Base-by-base conservation (phyloP, 2,329 filamentous ascomycete genomes). In the Ophiostoma ulmi region DNA sequence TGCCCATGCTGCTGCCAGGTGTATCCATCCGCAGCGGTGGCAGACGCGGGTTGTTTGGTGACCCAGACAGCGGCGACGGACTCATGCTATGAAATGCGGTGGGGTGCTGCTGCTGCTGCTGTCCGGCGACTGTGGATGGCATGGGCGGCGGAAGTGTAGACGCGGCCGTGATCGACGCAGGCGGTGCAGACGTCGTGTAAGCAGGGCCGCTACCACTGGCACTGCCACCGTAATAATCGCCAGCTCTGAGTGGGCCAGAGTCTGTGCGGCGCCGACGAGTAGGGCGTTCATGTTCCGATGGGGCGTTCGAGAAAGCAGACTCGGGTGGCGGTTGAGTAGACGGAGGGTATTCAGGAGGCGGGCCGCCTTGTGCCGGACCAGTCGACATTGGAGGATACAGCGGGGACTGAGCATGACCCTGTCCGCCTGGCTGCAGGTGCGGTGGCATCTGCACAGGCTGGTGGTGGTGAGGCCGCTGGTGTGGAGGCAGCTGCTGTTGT, bases 391-490 rank as follows among this genome's bases (percentile, higher is more conserved):
- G 72, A 20, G 69, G 70, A n/a, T 71, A 71, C 14, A 69, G 44
- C 20, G 66, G 69, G 7, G 67, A 48, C 38, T 68, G 70, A 0
- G 48, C 36, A 7, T 67, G 72, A 8, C 76, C 74, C 7, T 75
- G 73, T 38, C 76, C 75, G 11, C 76, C 76, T 20, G 76, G 75
- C 35, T 77, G 75, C 31, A 66, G 68, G 13, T 70, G 68, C 36
- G 61, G 68, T 17, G 26, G 68, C 8, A 38, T 38, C 39, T 69
- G 68, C 39, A 35, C 17, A 22, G 63, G 63, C 63, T 65, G 63
- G 63, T 65, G 36, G 14, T 55, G 44, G 5, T 39, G 55, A 2
- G 22, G 31, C 2, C 58, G 35, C 35, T 38, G 61, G 17, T 64
- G 61, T 8, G 11, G 35, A 1, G 69, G 70, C 6, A 36, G 67